phyloP scores from a whole-genome alignment of 495 filamentous ascomycete species.

The Parathielavia hyrcaniae region DNA sequence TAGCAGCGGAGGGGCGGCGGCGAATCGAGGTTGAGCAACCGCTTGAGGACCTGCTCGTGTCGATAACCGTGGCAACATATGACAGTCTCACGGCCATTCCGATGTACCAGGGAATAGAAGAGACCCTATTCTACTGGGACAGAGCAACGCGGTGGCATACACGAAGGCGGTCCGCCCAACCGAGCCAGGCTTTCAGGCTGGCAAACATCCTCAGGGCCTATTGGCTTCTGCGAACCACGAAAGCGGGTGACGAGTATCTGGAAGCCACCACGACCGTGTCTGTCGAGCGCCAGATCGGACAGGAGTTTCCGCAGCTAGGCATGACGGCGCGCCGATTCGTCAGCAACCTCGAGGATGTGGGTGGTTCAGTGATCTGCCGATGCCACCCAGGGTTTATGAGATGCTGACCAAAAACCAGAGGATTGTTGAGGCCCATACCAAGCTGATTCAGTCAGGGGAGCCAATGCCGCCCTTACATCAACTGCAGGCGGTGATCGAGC shows the following conservation, averaged over 20 bases:
- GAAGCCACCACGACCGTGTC: background rate
- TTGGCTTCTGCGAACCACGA: constrained; percentile 18
- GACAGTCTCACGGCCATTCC: constrained; percentile 8
- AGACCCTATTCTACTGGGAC: constrained; percentile 20
- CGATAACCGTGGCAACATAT: background rate
- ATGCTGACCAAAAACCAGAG: background rate
- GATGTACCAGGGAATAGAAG: constrained; percentile 12
- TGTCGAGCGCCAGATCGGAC: constrained; percentile 9
- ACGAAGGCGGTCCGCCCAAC: background rate
- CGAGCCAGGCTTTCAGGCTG: background rate
- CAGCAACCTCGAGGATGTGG: constrained; percentile 5
- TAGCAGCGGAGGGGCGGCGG: background rate
- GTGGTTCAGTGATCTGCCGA: background rate
- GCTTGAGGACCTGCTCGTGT: background rate
- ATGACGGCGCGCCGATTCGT: constrained; percentile 18
- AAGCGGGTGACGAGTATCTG: constrained; percentile 11
- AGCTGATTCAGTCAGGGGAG: background rate
- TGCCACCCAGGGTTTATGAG: background rate
- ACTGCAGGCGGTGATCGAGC: background rate
- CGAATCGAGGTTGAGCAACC: background rate
- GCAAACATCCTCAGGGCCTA: constrained; percentile 17
- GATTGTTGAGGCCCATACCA: constrained; percentile 3
- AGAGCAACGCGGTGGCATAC: constrained; percentile 16
- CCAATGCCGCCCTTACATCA: background rate
- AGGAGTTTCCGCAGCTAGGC: constrained; percentile 13